Evolutionary conservation across 192 early-diverging fungal species (phyloP).

Genomic region (Coemansia sp.): DNA sequence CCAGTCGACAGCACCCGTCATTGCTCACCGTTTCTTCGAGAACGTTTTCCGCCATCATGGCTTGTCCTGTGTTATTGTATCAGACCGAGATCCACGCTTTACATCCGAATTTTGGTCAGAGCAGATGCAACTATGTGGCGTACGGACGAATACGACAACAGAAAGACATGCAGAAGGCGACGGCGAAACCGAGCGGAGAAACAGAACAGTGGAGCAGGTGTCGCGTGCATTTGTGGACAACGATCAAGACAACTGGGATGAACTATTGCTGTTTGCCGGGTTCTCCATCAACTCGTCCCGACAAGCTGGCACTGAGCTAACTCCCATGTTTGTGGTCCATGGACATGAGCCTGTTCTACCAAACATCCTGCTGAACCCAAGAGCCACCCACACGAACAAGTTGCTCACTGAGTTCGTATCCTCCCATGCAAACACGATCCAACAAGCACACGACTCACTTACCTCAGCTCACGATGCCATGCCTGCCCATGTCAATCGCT

Average conservation of each 20-base stretch:
- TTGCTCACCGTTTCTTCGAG: neutral
- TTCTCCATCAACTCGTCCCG: neutral
- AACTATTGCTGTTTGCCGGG: neutral
- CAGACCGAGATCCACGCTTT: slow-evolving; percentile 3
- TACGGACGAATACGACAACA: neutral
- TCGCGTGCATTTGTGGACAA: neutral
- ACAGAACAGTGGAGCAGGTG: slow-evolving; percentile 4
- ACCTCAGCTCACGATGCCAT: neutral
- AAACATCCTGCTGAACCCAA: neutral
- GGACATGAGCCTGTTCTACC: slow-evolving; percentile 5
- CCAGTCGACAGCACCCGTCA: neutral
- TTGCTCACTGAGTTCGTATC: neutral
- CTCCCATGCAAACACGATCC: neutral
- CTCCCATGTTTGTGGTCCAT: neutral
- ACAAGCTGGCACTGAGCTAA: neutral
- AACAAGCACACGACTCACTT: neutral
- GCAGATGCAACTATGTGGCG: neutral
- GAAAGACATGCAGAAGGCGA: neutral
- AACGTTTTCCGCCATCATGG: neutral
- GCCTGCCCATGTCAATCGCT: neutral
- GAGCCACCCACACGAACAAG: too few relatives aligned
- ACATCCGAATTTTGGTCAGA: neutral
- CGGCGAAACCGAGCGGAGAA: neutral
- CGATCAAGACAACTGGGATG: neutral
- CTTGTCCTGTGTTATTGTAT: neutral